Conservation (phyloP, 2,329 filamentous ascomycete genomes). For the Ceratocystis harringtonii region DNA sequence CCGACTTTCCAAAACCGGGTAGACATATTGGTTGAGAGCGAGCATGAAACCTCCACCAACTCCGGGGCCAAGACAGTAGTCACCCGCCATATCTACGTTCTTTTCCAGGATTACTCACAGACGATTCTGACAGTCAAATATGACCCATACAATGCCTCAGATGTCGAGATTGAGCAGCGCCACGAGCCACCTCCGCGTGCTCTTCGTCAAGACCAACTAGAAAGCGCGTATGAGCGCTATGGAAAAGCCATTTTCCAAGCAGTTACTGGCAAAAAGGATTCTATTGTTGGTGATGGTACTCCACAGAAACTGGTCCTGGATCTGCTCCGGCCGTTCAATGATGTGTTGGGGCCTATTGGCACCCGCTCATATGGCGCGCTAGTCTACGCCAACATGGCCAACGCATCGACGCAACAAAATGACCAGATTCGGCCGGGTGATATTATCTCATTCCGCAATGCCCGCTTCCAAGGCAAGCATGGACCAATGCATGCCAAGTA, state of each 20-base stretch:
- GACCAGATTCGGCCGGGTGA: slow-evolving; percentile 91
- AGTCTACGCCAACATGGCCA: slow-evolving; percentile 89
- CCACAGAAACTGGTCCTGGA: slow-evolving; percentile 65
- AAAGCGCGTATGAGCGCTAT: slow-evolving; percentile 67
- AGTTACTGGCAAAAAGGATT: slow-evolving; percentile 57
- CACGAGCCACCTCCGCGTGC: slow-evolving; percentile 71
- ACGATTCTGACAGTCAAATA: slow-evolving; percentile 72
- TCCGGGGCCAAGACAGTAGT: slow-evolving; percentile 56
- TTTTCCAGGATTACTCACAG: slow-evolving; percentile 94
- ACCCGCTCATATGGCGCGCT: slow-evolving; percentile 78
- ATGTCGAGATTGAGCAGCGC: slow-evolving; percentile 65
- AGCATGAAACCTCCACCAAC: slow-evolving; percentile 57
- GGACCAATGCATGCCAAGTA: slow-evolving; percentile 95
- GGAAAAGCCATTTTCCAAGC: slow-evolving; percentile 63
- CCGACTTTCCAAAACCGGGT: slow-evolving; percentile 67
- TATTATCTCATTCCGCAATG: slow-evolving; percentile 82
- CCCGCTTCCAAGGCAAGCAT: slow-evolving; percentile 87
- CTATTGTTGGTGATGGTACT: slow-evolving; percentile 69
- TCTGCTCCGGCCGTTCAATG: slow-evolving; percentile 56
- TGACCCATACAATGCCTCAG: slow-evolving; percentile 56
- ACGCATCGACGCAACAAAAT: slow-evolving; percentile 75
- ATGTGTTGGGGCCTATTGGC: slow-evolving; percentile 71
- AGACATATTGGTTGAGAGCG: slow-evolving; percentile 69
- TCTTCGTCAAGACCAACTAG: slow-evolving; percentile 83
- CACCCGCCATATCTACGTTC: slow-evolving; percentile 68